Base-by-base conservation (phyloP, 2,329 filamentous ascomycete genomes). In the Hypomyces perniciosus region DNA sequence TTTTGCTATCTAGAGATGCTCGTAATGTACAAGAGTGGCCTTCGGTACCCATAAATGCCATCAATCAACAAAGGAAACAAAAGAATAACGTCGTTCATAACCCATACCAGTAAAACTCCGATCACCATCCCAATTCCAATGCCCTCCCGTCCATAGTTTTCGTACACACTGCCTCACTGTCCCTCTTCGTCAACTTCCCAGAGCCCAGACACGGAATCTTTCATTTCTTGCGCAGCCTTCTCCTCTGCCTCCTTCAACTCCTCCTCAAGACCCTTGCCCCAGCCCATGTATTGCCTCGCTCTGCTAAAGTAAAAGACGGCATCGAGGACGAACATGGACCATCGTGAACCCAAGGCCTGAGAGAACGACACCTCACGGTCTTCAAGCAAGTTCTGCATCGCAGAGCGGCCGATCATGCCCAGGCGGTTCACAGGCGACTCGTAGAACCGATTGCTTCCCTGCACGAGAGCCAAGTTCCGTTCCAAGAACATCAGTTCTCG, bases 201-300 rank as follows among this genome's bases (percentile, higher is more conserved):
- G 0, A 50, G 34, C 12, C 48, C 42, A 26, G 48, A 50, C 34
- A 51, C 30, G 13, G 49, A 46, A 37, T 47, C 44, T n/a, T 51
- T 51, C 49, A 51, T 41, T 6, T 51, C 49, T 8, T 51, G 43
- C 1, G 49, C 49, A 43, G 46, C 46, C 26, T 43, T 47, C 43
- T 51, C 49, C 43, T 51, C 49, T 7, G 49, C 49, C 28, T 51
- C 49, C 44, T 51, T 51, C 10, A 51, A 20, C 26, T 51, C 38
- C n/a, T 26, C 44, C 30, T 51, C 49, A 7, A 51, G 47, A 1
- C 49, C 49, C 37, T 51, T 51, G 9, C 49, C 44, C 37, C 44
- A 51, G 12, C 49, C 44, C 49, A 51, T 41, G 27, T 46, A 51
- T 37, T 51, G 49, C 44, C 31, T 51, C 43, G 42, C 45, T 3